Conservation (phyloP, 2,329 filamentous ascomycete genomes). For the Ceratocystis diversiconidia region DNA sequence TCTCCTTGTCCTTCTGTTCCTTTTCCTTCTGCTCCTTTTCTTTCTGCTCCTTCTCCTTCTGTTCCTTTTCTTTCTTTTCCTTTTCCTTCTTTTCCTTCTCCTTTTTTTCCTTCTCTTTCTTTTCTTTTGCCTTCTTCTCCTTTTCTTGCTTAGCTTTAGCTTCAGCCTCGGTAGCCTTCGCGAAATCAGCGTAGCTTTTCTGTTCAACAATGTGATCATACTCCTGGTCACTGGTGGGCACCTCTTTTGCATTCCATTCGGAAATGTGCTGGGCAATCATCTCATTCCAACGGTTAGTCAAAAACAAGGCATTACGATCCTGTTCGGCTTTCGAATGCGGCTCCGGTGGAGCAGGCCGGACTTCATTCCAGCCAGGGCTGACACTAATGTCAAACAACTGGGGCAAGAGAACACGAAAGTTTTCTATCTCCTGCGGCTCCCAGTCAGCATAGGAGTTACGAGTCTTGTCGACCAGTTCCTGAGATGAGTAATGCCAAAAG, state of each 20-base stretch:
- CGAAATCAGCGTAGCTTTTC: not conserved
- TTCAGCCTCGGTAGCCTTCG: not conserved
- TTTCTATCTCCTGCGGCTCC: constrained; percentile 24
- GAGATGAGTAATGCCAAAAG: constrained; percentile 26
- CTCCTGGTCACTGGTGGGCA: constrained; percentile 20
- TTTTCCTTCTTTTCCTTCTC: not conserved
- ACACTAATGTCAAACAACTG: constrained; percentile 40
- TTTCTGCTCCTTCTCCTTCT: not conserved
- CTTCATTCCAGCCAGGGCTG: constrained; percentile 36
- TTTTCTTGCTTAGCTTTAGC: not conserved
- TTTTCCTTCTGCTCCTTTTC: not conserved
- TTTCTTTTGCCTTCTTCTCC: not conserved
- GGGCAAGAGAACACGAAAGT: constrained; percentile 39
- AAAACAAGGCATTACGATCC: constrained; percentile 37
- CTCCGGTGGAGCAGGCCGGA: constrained; percentile 29
- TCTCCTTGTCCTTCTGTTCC: not conserved
- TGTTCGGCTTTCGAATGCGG: constrained; percentile 38
- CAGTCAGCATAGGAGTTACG: constrained; percentile 23
- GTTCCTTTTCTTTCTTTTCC: not conserved
- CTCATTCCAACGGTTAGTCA: constrained; percentile 39
- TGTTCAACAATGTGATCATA: constrained; percentile 11
- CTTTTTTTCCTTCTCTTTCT: not conserved
- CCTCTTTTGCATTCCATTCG: constrained; percentile 30
- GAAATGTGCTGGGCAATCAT: constrained; percentile 29
- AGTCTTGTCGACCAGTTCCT: constrained; percentile 22